Percentiles rank a stretch among this genome's conserved stretches.
Evolutionary conservation across 805 yeast genomes (phyloP).

Genomic region (Scheffersomyces amazonensis): DNA sequence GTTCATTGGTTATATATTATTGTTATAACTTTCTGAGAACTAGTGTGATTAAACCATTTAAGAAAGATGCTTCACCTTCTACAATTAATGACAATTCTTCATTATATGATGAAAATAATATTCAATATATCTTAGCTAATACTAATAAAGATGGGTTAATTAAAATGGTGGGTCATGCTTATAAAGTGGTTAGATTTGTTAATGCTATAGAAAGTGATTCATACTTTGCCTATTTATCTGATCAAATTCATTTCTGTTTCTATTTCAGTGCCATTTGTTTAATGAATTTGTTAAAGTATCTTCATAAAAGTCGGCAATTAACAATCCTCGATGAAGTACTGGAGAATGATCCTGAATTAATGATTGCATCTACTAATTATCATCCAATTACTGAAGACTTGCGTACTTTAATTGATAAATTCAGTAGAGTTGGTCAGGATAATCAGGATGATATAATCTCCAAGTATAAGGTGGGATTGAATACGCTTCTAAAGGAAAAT

Average conservation of each 20-base stretch:
- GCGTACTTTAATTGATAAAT: conserved; percentile 22
- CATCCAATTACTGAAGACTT: conserved; percentile 11
- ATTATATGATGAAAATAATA: conserved; percentile 17
- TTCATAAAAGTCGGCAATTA: conserved; percentile 3
- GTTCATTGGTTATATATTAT: conserved; percentile 49
- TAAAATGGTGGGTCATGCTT: conserved; percentile 40
- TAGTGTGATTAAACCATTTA: background rate
- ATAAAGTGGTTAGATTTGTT: conserved; percentile 40
- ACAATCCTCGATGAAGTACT: conserved; percentile 5
- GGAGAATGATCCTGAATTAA: background rate
- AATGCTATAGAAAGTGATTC: conserved; percentile 44
- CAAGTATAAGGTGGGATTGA: conserved; percentile 24
- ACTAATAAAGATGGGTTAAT: conserved; percentile 25
- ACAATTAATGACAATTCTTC: conserved; percentile 1
- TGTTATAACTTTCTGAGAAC: conserved; percentile 28
- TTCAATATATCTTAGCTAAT: conserved; percentile 19
- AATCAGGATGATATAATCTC: conserved; percentile 27
- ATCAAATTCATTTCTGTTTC: conserved; percentile 59
- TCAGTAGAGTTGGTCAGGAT: conserved; percentile 23
- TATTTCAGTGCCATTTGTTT: conserved; percentile 40
- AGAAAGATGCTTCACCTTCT: background rate
- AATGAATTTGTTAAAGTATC: conserved; percentile 14
- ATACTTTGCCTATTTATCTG: conserved; percentile 68
- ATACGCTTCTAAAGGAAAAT: conserved; percentile 2
- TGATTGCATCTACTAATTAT: background rate